Evolutionary conservation across 2,329 filamentous ascomycete species (phyloP).

Genomic region (Zasmidium cellare): DNA sequence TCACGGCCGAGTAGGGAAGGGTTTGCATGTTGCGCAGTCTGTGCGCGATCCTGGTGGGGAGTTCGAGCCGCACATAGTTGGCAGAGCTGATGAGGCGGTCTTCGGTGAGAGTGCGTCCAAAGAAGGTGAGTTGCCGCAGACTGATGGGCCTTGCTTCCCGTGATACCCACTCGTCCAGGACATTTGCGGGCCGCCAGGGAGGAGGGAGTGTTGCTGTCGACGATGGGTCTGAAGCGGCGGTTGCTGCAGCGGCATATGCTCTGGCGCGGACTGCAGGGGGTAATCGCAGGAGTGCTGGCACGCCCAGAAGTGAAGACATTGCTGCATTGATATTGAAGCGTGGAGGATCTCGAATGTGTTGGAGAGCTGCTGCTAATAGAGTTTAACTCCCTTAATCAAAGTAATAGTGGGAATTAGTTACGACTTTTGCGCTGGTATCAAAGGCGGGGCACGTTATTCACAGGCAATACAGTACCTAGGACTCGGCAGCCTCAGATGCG

Average conservation of each 20-base stretch:
- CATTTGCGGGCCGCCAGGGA: constrained; percentile 59
- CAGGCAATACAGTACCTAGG: no score
- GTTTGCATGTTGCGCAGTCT: constrained; percentile 96
- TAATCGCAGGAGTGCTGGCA: background rate
- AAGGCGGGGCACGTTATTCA: background rate
- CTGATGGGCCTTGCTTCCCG: constrained; percentile 94
- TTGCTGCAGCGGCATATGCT: constrained; percentile 18
- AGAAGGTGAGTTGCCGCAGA: constrained; percentile 93
- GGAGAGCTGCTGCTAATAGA: background rate
- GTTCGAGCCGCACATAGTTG: constrained; percentile 94
- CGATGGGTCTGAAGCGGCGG: constrained; percentile 3
- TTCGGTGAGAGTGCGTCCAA: constrained; percentile 90
- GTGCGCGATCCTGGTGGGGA: constrained; percentile 86
- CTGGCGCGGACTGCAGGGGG: constrained; percentile 10
- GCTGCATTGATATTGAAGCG: background rate
- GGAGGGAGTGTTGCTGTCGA: constrained; percentile 40
- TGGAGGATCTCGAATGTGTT: background rate
- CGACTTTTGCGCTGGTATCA: background rate
- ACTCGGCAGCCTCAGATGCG: background rate
- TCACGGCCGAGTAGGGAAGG: constrained; percentile 90
- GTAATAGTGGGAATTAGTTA: background rate
- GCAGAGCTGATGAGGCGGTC: constrained; percentile 86
- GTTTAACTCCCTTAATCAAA: background rate
- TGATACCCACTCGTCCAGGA: constrained; percentile 77
- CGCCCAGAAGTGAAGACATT: constrained; percentile 1